Evolutionary conservation across 2,329 filamentous ascomycete genomes (phyloP).

Genomic region (Diaporthe capsici): DNA sequence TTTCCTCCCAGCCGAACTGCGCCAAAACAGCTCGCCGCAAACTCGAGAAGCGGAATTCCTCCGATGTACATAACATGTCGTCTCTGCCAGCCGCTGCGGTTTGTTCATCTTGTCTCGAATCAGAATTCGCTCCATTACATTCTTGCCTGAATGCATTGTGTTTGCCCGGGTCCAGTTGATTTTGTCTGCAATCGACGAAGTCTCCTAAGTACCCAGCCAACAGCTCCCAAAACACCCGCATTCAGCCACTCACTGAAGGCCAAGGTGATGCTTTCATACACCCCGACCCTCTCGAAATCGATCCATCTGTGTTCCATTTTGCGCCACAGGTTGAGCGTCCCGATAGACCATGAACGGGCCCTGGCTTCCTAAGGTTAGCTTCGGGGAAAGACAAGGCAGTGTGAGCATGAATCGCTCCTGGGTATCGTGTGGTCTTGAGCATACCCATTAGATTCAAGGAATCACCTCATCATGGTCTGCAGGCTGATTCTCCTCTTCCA

Average conservation of each 20-base stretch:
- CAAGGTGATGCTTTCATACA: neutral
- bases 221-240: neutral
- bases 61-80: neutral
- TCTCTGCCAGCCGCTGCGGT: neutral
- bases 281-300: neutral
- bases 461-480: neutral
- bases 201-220: neutral
- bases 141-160: neutral
- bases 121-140: neutral
- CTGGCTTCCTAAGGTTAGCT: neutral
- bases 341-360: too few relatives aligned
- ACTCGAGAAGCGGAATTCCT: neutral
- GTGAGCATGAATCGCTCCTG: neutral
- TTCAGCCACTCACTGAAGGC: neutral
- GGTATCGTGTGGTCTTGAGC: too few relatives aligned
- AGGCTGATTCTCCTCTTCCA: neutral
- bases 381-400: neutral
- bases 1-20: too few relatives aligned
- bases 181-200: neutral
- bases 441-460: neutral
- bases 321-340: fast-evolving
- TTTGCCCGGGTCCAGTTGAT: neutral
- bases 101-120: neutral
- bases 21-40: neutral
- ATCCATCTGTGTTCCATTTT: neutral